Evolutionary conservation across 192 early-diverging fungal genomes (phyloP).

Genomic region (Coemansia sp.): DNA sequence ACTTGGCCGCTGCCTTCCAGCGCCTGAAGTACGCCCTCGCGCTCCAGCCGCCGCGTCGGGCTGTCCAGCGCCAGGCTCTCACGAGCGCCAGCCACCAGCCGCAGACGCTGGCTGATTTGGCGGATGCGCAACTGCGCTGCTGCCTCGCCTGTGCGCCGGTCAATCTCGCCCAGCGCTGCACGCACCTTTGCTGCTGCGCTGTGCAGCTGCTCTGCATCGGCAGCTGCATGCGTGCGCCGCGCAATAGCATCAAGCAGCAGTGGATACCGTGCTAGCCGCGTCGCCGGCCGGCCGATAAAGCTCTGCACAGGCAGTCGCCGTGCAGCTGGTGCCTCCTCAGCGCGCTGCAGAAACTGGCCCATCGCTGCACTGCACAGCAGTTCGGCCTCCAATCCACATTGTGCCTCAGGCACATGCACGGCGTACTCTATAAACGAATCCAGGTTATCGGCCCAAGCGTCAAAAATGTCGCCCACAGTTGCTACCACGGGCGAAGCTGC

Average conservation of each 20-base stretch:
- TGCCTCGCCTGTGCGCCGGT: constrained; percentile 44
- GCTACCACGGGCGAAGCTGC: constrained; percentile 61
- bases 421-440: constrained; percentile 82
- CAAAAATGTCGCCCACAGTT: constrained; percentile 81
- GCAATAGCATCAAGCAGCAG: constrained; percentile 77
- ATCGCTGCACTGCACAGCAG: constrained; percentile 64
- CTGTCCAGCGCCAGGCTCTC: constrained; percentile 48
- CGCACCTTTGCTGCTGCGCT: constrained; percentile 32
- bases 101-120: constrained; percentile 48
- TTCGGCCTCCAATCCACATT: constrained; percentile 77
- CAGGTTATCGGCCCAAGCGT: constrained; percentile 66
- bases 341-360: constrained; percentile 72
- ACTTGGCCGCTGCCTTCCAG: constrained; percentile 25
- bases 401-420: constrained; percentile 76
- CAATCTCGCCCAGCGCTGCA: constrained; percentile 37
- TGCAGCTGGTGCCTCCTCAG: constrained; percentile 71
- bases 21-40: constrained; percentile 36
- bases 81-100: constrained; percentile 34
- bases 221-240: constrained; percentile 66
- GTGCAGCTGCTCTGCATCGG: constrained; percentile 35
- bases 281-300: constrained; percentile 84
- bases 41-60: constrained; percentile 30
- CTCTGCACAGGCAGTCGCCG: constrained; percentile 82
- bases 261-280: constrained; percentile 83
- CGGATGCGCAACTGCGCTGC: constrained; percentile 36